These are phyloP conservation scores for Tilletia setariae DNA, from an alignment of 1,284 basidiomycete genomes.

Conservation along the genomic window DNA sequence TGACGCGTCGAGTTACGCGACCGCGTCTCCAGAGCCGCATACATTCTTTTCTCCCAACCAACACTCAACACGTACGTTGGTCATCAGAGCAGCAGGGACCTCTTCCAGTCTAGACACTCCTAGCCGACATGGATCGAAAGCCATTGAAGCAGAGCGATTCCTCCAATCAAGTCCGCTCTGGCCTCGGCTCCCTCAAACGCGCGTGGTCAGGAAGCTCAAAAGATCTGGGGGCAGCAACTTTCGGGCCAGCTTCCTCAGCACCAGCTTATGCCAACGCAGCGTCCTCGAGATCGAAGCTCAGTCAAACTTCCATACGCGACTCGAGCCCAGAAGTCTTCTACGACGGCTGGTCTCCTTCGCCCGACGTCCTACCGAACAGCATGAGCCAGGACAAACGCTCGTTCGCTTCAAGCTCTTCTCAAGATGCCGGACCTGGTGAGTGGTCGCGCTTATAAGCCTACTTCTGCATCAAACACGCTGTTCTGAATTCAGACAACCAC, in stretches of 20 bases:
- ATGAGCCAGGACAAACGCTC: conserved; percentile 3
- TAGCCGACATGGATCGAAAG: background rate
- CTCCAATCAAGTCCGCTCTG: conserved; percentile 4
- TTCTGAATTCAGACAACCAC: background rate
- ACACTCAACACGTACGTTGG: background rate
- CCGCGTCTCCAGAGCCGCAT: background rate
- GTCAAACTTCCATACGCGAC: background rate
- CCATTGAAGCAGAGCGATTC: conserved; percentile 1
- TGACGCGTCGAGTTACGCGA: background rate
- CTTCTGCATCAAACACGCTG: background rate
- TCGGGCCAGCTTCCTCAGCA: background rate
- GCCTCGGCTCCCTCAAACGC: conserved; percentile 5
- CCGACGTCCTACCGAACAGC: background rate
- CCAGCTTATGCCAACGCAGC: background rate
- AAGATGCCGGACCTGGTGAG: background rate
- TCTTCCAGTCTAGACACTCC: too few species aligned
- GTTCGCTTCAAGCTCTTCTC: background rate
- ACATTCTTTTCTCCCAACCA: background rate
- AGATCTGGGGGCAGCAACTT: background rate
- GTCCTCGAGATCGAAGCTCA: background rate
- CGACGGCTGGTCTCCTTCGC: conserved; percentile 12
- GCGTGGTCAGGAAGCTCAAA: conserved; percentile 11
- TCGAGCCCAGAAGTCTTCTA: conserved; percentile 14
- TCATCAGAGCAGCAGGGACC: too few species aligned
- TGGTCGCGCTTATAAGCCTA: background rate